A percentile compares a stretch with the other conserved stretches of the same genome.
Evolutionary conservation across 495 filamentous ascomycete species (phyloP).

Genomic region (Tuber brumale): DNA sequence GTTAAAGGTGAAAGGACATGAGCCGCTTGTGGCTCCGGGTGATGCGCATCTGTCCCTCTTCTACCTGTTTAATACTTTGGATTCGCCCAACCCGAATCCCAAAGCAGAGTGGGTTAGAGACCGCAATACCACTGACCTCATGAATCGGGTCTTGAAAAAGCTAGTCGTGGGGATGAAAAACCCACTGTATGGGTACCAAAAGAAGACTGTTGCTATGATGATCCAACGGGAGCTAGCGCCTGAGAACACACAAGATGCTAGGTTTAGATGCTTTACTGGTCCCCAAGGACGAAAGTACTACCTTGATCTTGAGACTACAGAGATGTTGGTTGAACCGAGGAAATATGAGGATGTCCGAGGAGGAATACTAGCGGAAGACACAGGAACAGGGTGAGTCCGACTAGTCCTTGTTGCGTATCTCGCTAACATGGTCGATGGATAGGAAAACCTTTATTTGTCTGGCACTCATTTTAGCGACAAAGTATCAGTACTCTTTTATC

Average conservation of each 20-base stretch:
- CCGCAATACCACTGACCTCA: constrained; percentile 53
- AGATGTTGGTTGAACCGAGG: constrained; percentile 55
- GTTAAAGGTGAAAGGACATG: neutral
- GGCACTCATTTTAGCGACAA: constrained; percentile 73
- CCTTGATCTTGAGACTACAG: constrained; percentile 60
- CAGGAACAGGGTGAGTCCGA: constrained; percentile 46
- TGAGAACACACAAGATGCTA: constrained; percentile 62
- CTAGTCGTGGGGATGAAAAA: constrained; percentile 59
- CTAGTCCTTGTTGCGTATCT: constrained; percentile 40
- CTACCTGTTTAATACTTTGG: constrained; percentile 78
- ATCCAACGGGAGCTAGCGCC: constrained; percentile 70
- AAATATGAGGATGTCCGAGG: constrained; percentile 70
- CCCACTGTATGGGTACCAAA: constrained; percentile 68
- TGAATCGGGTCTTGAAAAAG: constrained; percentile 55
- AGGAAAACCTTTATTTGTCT: constrained; percentile 90
- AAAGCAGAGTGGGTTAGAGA: constrained; percentile 49
- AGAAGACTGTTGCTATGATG: constrained; percentile 77
- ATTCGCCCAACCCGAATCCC: constrained; percentile 59
- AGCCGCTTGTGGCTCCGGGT: neutral
- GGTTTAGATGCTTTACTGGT: constrained; percentile 53
- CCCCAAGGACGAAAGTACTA: constrained; percentile 63
- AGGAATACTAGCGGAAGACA: constrained; percentile 68
- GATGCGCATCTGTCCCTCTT: constrained; percentile 55
- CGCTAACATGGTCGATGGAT: constrained; percentile 35
- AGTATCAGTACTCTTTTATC: constrained; percentile 58